Evolutionary conservation across 257 asterid species (phyloP), one percentile per base, ranked within the genome.

Genomic region (Penstemon davidsonii): DNA sequence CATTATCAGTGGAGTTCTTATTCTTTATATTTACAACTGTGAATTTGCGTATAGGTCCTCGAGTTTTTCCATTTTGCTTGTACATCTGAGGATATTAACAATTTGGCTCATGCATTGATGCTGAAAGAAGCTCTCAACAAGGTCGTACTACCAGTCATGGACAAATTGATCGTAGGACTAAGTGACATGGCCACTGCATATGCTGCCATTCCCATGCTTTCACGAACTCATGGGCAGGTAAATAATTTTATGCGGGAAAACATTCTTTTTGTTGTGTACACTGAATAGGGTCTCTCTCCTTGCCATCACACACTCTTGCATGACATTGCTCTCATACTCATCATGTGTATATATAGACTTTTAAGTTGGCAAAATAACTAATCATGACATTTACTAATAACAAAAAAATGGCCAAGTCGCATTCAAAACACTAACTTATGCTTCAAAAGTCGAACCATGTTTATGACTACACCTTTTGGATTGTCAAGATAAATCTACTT

Each of bases 141-240:
- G 71, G 81, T 81, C 62, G 60, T 81, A 8, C 45, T 81, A 18
- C 89, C 89, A 54, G 67, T 42, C 36, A 84, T 84, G 83, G 83
- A 81, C 62, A 70, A 79, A 60, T 55, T 84, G 83, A 81, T 81
- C 51, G 19, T 52, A 58, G 77, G 81, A 69, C 69, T 79, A 66
- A 55, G 75, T 63, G 55, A 70, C 66, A 66, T 77, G 75, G 87
- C 85, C 60, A 72, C 78, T 57, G 55, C 83, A 11, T 69, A 76
- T 81, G 84, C 87, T 68, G 69, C 75, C 39, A 15, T 79, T 66
- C 75, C 89, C 10, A 84, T 84, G 88, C 86, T 83, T 50, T 83
- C 86, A 55, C 86, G 86, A 58, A 84, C 89, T 60, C 89, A 84
- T 64, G 89, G 89, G 12, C 89, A 84, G 86, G 86, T 84, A 70